phyloP scores from a whole-genome alignment of 2,329 filamentous ascomycete species.

The Curvularia eragrostidis region DNA sequence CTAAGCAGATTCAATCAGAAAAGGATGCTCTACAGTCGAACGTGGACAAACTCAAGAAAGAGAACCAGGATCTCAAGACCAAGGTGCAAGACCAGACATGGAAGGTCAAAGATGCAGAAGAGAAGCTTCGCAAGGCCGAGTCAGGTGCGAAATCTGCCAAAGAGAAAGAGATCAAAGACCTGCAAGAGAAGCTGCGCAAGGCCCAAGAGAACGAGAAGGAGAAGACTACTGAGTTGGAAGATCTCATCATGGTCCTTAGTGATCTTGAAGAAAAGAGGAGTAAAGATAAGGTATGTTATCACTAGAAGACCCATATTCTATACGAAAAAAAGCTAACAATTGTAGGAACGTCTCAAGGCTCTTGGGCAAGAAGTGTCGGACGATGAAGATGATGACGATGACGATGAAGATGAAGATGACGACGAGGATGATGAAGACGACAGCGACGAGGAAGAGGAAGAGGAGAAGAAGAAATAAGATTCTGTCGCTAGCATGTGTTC shows the following conservation, averaged over 20 bases:
- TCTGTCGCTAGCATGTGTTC: not conserved
- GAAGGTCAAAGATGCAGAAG: slow-evolving; percentile 56
- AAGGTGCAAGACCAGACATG: slow-evolving; percentile 53
- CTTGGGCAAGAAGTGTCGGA: slow-evolving; percentile 54
- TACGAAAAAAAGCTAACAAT: not conserved
- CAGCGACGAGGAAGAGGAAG: slow-evolving; percentile 9
- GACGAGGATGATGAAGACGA: slow-evolving; percentile 27
- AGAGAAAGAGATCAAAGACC: slow-evolving; percentile 49
- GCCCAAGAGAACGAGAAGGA: slow-evolving; percentile 47
- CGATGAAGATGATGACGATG: slow-evolving; percentile 48
- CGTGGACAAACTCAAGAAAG: slow-evolving; percentile 22
- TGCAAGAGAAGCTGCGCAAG: slow-evolving; percentile 54
- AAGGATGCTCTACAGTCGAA: slow-evolving; percentile 24
- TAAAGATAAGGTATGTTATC: slow-evolving; percentile 46
- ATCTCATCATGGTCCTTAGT: slow-evolving; percentile 56
- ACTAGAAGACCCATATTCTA: not conserved
- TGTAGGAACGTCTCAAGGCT: slow-evolving; percentile 56
- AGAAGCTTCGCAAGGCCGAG: slow-evolving; percentile 50
- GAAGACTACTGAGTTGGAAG: slow-evolving; percentile 57
- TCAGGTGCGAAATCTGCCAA: slow-evolving; percentile 13
- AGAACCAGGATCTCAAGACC: slow-evolving; percentile 39
- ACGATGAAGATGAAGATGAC: slow-evolving; percentile 34
- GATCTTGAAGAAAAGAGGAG: slow-evolving; percentile 56
- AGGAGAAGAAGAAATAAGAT: slow-evolving; percentile 1
- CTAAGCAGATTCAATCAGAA: slow-evolving; percentile 27